Base-by-base conservation (phyloP, 2,329 filamentous ascomycete genomes). In the Paecilomyces formosus region DNA sequence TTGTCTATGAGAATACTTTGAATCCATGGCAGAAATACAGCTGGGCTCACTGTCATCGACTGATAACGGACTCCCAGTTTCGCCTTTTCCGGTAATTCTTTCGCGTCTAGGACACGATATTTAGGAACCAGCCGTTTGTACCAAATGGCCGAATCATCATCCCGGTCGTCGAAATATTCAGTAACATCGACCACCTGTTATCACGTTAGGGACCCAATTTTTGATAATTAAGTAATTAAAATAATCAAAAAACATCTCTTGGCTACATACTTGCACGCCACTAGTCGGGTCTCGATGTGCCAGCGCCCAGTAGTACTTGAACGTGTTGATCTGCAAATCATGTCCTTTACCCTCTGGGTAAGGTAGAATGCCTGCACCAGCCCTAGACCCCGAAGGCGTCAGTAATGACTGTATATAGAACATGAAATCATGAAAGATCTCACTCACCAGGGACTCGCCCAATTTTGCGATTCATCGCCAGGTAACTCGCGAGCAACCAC, bases 371-470 rank as follows among this genome's bases (percentile, higher is more conserved):
- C 54, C 59, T 3, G 58, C 62, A 9, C 62, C 64, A 7, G 33
- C 33, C 33, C 33, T 39, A 39, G 4, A 39, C n/a, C 33, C 33
- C 24, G 24, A 39, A 39, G 12, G 15, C 13, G 13, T 15, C 13
- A n/a, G 13, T 2, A 39, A 13, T 12, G 11, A 39, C 2, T 15
- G 13, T 13, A 15, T 13, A 39, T 39, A 13, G 4, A 2, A 13
- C 2, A 39, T 13, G 15, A 4, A 39, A 5, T 8, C 30, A 53
- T 33, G 21, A 11, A 26, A 4, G 28, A 33, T 39, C 30, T 22
- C 4, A 15, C 58, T 49, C 53, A 66, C 65, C 65, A 65, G 49
- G 63, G 65, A 30, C 65, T 67, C 49, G 65, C 62, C 65, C 64
- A 66, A 26, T 60, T 56, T 21, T 62, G 57, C 6, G 53, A 54